phyloP scores from a whole-genome alignment of 1,284 basidiomycete species.

The Heterobasidion annosum region DNA sequence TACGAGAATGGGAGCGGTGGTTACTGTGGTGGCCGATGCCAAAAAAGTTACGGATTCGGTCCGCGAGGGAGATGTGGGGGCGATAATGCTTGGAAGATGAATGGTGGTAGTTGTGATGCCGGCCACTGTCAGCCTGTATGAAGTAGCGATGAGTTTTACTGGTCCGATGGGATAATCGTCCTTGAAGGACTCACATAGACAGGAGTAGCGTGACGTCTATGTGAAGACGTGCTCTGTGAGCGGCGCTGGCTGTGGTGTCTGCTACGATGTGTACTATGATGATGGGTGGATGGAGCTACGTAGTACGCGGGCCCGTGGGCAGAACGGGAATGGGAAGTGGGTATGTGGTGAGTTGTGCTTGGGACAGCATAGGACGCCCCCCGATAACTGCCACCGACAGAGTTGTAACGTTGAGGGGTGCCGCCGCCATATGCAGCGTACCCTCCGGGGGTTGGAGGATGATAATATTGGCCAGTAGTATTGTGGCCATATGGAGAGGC shows the following conservation, averaged over 20 bases:
- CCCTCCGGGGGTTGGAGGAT: constrained; percentile 8
- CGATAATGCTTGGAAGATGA: constrained; percentile 10
- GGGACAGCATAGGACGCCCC: constrained; percentile 1
- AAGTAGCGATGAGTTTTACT: neutral
- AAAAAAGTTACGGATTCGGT: constrained; percentile 47
- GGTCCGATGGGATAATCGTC: neutral
- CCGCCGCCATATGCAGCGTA: constrained; percentile 5
- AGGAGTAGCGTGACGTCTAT: constrained; percentile 9
- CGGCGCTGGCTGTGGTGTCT: constrained; percentile 7
- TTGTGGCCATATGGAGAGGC: neutral
- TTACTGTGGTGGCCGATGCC: constrained; percentile 31
- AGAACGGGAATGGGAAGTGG: neutral
- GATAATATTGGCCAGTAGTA: constrained; percentile 3
- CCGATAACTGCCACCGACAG: neutral
- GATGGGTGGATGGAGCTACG: constrained; percentile 7
- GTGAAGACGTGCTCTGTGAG: constrained; percentile 12
- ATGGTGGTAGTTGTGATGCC: constrained; percentile 2
- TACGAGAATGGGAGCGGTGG: neutral
- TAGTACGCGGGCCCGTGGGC: constrained; percentile 3
- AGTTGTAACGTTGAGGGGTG: constrained; percentile 4
- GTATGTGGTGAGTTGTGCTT: neutral
- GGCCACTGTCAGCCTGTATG: constrained; percentile 1
- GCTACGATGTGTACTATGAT: constrained; percentile 3
- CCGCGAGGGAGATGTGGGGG: constrained; percentile 22
- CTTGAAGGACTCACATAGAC: constrained; percentile 8